phyloP scores from a whole-genome alignment of 345 rosid species.

The Excoecaria agallocha region DNA sequence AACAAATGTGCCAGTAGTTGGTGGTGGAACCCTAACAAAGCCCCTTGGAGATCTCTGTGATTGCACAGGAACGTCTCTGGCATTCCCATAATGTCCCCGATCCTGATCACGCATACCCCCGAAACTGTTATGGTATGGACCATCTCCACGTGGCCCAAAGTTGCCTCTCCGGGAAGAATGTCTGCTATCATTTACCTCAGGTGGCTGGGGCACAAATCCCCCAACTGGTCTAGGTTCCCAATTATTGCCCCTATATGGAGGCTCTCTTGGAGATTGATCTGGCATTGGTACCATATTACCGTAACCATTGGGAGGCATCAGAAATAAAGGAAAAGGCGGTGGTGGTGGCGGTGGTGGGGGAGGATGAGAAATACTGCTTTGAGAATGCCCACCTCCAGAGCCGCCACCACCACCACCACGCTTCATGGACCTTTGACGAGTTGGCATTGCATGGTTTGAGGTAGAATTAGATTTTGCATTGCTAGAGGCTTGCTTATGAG shows the following conservation, averaged over 20 bases:
- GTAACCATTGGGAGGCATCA: slow-evolving; percentile 35
- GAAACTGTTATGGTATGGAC: slow-evolving; percentile 38
- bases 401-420: slow-evolving; percentile 31
- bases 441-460: slow-evolving; percentile 26
- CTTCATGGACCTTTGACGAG: slow-evolving; percentile 37
- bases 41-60: slow-evolving; percentile 52
- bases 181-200: slow-evolving; percentile 36
- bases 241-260: slow-evolving; percentile 34
- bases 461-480: slow-evolving; percentile 39
- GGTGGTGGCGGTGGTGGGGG: slow-evolving; percentile 39
- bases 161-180: slow-evolving; percentile 47
- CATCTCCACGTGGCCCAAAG: slow-evolving; percentile 52
- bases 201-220: slow-evolving; percentile 41
- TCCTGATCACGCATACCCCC: slow-evolving; percentile 52
- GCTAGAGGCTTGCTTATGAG: slow-evolving; percentile 30
- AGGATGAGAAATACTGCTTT: slow-evolving; percentile 30
- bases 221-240: slow-evolving; percentile 47
- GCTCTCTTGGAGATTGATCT: slow-evolving; percentile 39
- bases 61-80: slow-evolving; percentile 47
- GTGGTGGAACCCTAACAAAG: slow-evolving; percentile 46
- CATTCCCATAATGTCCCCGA: slow-evolving; percentile 42
- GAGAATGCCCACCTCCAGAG: slow-evolving; percentile 36
- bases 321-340: slow-evolving; percentile 37
- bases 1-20: slow-evolving; percentile 34
- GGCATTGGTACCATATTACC: slow-evolving; percentile 31